Conservation (phyloP, 805 yeast species). For the Jamesozyma piceae region DNA sequence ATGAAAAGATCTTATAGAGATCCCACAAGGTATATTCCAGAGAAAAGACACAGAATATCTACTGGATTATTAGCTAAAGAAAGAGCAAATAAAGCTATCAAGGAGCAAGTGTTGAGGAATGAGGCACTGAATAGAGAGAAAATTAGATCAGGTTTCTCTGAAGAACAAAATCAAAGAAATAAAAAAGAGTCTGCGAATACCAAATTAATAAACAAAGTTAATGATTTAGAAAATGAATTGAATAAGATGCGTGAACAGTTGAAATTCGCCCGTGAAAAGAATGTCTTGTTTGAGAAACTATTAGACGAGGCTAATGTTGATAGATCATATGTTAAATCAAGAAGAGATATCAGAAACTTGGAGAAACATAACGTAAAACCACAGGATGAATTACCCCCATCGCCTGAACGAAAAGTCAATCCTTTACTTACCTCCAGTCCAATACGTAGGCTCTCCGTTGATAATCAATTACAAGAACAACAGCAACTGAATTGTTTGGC, state of each 20-base stretch:
- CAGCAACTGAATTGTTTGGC: neutral
- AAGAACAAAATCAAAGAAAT: neutral
- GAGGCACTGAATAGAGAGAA: conserved; percentile 17
- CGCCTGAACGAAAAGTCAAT: conserved; percentile 14
- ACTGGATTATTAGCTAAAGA: neutral
- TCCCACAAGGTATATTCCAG: neutral
- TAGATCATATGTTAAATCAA: conserved; percentile 25
- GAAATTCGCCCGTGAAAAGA: conserved; percentile 26
- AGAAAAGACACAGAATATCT: neutral
- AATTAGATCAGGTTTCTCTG: neutral
- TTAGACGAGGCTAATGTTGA: conserved; percentile 29
- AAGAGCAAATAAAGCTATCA: neutral
- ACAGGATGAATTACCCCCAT: conserved; percentile 25
- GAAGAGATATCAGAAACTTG: conserved; percentile 27
- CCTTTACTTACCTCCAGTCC: conserved; percentile 31
- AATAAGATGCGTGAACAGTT: conserved; percentile 13
- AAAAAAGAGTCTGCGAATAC: neutral
- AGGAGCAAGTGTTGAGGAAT: conserved; percentile 14
- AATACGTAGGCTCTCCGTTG: conserved; percentile 9
- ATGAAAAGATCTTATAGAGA: neutral
- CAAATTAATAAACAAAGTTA: conserved; percentile 5
- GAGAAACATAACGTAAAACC: conserved; percentile 26
- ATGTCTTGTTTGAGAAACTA: conserved; percentile 21
- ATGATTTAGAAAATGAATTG: conserved; percentile 10
- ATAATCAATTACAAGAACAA: neutral